phyloP scores from a whole-genome alignment of 2,329 filamentous ascomycete genomes.

The Neocatenulostroma microsporum region DNA sequence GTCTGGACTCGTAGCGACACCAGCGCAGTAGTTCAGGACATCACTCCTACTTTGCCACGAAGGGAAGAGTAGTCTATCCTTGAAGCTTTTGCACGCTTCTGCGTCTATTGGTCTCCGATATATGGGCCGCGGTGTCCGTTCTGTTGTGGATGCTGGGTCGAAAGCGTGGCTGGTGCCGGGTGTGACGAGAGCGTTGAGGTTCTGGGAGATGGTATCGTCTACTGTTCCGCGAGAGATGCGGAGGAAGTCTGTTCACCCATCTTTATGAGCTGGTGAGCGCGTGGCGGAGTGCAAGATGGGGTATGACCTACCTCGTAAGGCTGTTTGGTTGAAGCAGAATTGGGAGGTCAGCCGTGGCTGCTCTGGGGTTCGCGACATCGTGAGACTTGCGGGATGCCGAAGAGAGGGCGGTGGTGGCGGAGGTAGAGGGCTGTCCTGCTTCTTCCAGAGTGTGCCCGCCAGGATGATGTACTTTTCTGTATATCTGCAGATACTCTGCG shows the following conservation, averaged over 20 bases:
- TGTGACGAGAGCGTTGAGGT: slow-evolving; percentile 79
- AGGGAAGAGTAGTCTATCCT: slow-evolving; percentile 71
- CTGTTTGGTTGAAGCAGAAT: slow-evolving; percentile 47
- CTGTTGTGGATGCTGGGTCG: slow-evolving; percentile 68
- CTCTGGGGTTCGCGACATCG: slow-evolving; percentile 37
- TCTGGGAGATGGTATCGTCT: slow-evolving; percentile 89
- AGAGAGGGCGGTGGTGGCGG: slow-evolving; percentile 8
- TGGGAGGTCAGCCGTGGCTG: slow-evolving; percentile 38
- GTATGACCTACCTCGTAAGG: slow-evolving; percentile 37
- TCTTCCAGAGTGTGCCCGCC: slow-evolving; percentile 26
- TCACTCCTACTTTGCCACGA: slow-evolving; percentile 79
- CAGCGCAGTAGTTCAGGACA: slow-evolving; percentile 80
- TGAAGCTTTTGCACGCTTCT: slow-evolving; percentile 62
- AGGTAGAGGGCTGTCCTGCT: slow-evolving; percentile 7
- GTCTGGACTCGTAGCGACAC: slow-evolving; percentile 79
- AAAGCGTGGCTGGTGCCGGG: slow-evolving; percentile 61
- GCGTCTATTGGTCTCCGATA: slow-evolving; percentile 49
- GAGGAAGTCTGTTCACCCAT: slow-evolving; percentile 64
- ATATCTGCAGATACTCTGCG: no score
- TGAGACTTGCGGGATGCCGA: no score
- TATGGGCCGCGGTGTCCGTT: slow-evolving; percentile 48
- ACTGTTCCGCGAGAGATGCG: slow-evolving; percentile 74
- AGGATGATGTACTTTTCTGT: slow-evolving; percentile 15
- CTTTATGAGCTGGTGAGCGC: slow-evolving; percentile 28
- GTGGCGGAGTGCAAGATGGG: neutral